Conservation (phyloP, 345 rosid species). For the Anastatica hierochuntica region DNA sequence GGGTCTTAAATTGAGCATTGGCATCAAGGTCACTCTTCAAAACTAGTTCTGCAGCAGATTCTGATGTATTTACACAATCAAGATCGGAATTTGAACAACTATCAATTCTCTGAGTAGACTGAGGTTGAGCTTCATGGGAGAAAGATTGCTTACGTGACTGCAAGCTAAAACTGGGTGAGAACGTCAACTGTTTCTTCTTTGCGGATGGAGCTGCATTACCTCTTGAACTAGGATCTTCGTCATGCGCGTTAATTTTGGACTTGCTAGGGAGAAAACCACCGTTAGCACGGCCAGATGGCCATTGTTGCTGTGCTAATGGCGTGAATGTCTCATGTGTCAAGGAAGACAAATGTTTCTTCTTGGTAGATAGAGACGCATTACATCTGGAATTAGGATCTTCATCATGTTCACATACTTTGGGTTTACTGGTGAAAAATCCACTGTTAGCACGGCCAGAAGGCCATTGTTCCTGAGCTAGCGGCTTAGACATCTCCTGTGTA, state of each 20-base stretch:
- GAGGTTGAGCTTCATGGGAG: constrained; percentile 37
- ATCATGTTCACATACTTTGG: constrained; percentile 26
- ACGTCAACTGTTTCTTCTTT: constrained; percentile 67
- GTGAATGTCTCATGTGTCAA: constrained; percentile 45
- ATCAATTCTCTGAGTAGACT: constrained; percentile 33
- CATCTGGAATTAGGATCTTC: constrained; percentile 39
- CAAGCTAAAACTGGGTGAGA: constrained; percentile 56
- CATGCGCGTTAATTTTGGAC: constrained; percentile 29
- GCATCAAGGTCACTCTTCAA: constrained; percentile 33
- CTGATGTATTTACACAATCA: constrained; percentile 27
- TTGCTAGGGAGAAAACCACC: constrained; percentile 56
- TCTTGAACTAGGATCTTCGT: constrained; percentile 40
- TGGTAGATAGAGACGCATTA: constrained; percentile 38
- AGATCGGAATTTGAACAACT: constrained; percentile 31
- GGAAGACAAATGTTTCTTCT: constrained; percentile 58
- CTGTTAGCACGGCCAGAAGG: constrained; percentile 62
- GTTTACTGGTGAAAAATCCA: constrained; percentile 68
- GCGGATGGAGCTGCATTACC: constrained; percentile 40
- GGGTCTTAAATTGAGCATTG: constrained; percentile 60
- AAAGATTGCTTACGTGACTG: constrained; percentile 44
- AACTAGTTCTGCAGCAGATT: constrained; percentile 30
- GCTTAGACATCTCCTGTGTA: constrained; percentile 40
- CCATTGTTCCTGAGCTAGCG: constrained; percentile 63
- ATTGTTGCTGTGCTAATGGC: constrained; percentile 48
- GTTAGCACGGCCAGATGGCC: constrained; percentile 71